These are phyloP conservation scores for Annona squamosa DNA, from an alignment of 164 flowering plant genomes.

Conservation along the genomic window DNA sequence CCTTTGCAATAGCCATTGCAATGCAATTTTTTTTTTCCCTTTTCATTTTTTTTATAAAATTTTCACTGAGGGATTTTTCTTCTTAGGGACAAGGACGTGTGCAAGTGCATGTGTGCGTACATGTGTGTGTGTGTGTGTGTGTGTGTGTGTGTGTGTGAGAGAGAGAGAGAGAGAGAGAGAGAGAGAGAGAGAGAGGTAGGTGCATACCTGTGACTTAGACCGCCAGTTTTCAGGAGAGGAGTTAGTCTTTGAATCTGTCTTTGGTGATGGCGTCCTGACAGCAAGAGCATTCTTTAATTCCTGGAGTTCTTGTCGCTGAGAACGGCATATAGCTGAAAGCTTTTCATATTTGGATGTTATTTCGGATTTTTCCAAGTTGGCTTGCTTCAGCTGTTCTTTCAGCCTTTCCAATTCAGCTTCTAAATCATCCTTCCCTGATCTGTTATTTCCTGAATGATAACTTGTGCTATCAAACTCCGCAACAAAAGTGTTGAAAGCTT, in stretches of 20 bases:
- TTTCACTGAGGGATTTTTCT: too few species aligned
- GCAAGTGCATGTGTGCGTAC: too few species aligned
- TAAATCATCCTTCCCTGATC: constrained; percentile 34
- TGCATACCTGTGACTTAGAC: constrained; percentile 35
- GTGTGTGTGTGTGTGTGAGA: too few species aligned
- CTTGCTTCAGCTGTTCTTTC: constrained; percentile 61
- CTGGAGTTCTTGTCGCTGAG: constrained; percentile 93
- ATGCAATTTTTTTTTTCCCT: too few species aligned
- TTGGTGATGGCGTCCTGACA: constrained; percentile 60
- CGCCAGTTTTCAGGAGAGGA: constrained; percentile 28
- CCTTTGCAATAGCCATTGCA: too few species aligned
- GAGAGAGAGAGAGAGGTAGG: background rate
- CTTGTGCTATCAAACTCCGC: constrained; percentile 72
- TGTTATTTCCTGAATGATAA: constrained; percentile 28
- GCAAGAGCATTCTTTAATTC: constrained; percentile 80
- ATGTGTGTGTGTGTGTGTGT: too few species aligned
- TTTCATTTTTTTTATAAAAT: too few species aligned
- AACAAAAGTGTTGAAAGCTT: constrained; percentile 62
- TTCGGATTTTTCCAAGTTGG: constrained; percentile 67
- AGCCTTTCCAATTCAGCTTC: constrained; percentile 67
- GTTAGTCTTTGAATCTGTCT: constrained; percentile 33
- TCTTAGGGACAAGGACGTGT: too few species aligned
- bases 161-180: background rate
- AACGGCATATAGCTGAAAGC: constrained; percentile 82
- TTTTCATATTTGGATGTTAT: constrained; percentile 84